A percentile compares a stretch with the other conserved stretches of the same genome.
phyloP scores from a whole-genome alignment of 768 basidiomycete species.

The Myochromella boudieri region DNA sequence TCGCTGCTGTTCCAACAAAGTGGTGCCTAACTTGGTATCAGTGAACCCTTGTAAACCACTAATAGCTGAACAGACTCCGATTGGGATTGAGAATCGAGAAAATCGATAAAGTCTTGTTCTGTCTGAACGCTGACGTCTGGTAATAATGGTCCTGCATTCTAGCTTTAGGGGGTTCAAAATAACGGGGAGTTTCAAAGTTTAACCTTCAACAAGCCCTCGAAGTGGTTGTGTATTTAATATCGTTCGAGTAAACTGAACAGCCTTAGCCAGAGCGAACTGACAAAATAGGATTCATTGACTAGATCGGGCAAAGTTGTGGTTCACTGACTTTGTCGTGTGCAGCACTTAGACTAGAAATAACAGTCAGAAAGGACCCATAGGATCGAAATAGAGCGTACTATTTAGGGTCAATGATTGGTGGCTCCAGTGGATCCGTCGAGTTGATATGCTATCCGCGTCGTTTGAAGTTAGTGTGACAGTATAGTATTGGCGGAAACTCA shows the following conservation, averaged over 20 bases:
- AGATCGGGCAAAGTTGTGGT: too few relatives aligned
- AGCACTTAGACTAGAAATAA: slow-evolving; percentile 6
- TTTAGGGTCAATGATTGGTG: slow-evolving; percentile 14
- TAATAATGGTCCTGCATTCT: slow-evolving; percentile 5
- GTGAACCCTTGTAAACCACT: too few relatives aligned
- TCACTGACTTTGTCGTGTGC: slow-evolving; percentile 15
- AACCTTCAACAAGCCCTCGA: slow-evolving; percentile 11
- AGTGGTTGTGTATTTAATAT: slow-evolving; percentile 10
- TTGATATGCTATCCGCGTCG: slow-evolving; percentile 9
- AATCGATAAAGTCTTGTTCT: slow-evolving; percentile 11
- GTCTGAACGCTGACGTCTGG: slow-evolving; percentile 9
- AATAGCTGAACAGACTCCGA: slow-evolving; percentile 4
- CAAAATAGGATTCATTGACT: not conserved
- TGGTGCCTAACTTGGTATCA: slow-evolving; percentile 8
- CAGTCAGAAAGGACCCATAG: too few relatives aligned
- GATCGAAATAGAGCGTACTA: slow-evolving; percentile 1
- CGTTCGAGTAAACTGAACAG: slow-evolving; percentile 12
- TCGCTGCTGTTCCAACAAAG: slow-evolving; percentile 15
- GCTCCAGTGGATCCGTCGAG: slow-evolving; percentile 10
- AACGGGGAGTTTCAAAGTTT: not conserved
- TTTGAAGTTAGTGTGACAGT: too few relatives aligned
- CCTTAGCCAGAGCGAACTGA: slow-evolving; percentile 14
- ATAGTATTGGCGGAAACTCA: not conserved
- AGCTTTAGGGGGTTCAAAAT: not conserved
- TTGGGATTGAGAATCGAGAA: slow-evolving; percentile 7